phyloP scores from a whole-genome alignment of 306 rosid genomes.

The Bauhinia variegata region DNA sequence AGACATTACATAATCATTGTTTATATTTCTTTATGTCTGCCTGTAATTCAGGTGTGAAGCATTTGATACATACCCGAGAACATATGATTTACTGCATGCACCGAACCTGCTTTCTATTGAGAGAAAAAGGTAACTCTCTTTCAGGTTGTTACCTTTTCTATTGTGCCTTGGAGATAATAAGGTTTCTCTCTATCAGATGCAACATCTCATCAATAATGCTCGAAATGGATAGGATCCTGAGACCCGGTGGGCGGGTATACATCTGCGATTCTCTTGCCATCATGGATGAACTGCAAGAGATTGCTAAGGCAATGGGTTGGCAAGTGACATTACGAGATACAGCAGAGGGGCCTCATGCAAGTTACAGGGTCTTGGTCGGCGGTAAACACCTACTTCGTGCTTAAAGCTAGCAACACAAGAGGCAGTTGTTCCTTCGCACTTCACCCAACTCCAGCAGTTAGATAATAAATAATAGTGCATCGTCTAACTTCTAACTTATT shows the following conservation, averaged over 20 bases:
- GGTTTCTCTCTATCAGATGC: slow-evolving; percentile 60
- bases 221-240: slow-evolving; percentile 93
- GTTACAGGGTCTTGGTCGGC: slow-evolving; percentile 74
- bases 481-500: slow-evolving; percentile 35
- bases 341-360: slow-evolving; percentile 87
- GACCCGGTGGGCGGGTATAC: slow-evolving; percentile 84
- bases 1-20: slow-evolving; percentile 15
- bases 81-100: slow-evolving; percentile 92
- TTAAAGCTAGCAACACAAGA: slow-evolving; percentile 42
- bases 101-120: slow-evolving; percentile 76
- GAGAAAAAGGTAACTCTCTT: slow-evolving; percentile 71
- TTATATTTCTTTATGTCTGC: slow-evolving; percentile 21
- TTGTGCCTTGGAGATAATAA: too few species aligned
- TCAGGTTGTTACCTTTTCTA: too few species aligned
- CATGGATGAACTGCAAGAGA: slow-evolving; percentile 86
- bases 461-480: slow-evolving; percentile 21
- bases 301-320: slow-evolving; percentile 92
- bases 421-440: slow-evolving; percentile 29
- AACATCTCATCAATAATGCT: slow-evolving; percentile 83
- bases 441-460: too few species aligned
- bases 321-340: slow-evolving; percentile 65
- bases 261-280: slow-evolving; percentile 74
- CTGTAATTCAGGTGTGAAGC: slow-evolving; percentile 84
- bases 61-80: slow-evolving; percentile 95
- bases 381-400: slow-evolving; percentile 72